These are phyloP conservation scores for Chlamydomonas eustigma DNA, from an alignment of 139 green algal genomes.

Conservation along the genomic window DNA sequence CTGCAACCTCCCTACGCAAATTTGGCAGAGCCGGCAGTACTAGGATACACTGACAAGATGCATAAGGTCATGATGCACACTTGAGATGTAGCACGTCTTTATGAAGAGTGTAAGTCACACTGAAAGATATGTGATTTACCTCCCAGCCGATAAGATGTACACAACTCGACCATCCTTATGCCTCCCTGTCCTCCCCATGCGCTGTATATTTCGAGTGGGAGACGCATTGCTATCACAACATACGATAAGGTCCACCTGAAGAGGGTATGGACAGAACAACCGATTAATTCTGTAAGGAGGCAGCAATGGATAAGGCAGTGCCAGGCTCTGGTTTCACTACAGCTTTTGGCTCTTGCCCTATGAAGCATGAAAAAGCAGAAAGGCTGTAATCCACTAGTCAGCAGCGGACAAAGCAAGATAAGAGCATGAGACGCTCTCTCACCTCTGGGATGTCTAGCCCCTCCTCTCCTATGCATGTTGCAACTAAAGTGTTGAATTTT, in stretches of 20 bases:
- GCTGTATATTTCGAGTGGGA: conserved; percentile 77
- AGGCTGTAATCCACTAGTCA: too few relatives aligned
- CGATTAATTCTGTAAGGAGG: too few relatives aligned
- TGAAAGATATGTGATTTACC: conserved; percentile 10
- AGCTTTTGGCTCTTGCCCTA: too few relatives aligned
- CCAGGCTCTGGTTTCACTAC: too few relatives aligned
- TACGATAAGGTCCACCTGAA: conserved; percentile 88
- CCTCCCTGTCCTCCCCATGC: conserved; percentile 90
- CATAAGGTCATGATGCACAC: background rate
- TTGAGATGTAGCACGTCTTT: background rate
- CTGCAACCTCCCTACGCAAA: background rate
- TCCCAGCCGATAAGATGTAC: conserved; percentile 70
- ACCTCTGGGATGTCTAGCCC: conserved; percentile 92
- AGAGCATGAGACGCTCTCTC: too few relatives aligned
- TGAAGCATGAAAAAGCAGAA: too few relatives aligned
- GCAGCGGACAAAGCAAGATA: background rate
- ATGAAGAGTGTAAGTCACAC: background rate
- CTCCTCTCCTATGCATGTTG: conserved; percentile 95
- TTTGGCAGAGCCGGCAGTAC: too few relatives aligned
- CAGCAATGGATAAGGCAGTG: too few relatives aligned
- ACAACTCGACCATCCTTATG: conserved; percentile 79
- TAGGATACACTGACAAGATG: too few relatives aligned
- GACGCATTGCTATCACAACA: conserved; percentile 82
- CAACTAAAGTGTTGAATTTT: conserved; percentile 78
- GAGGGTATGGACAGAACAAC: too few relatives aligned